Base-by-base conservation (phyloP, 805 yeast genomes). In the Barnettozyma sp. region DNA sequence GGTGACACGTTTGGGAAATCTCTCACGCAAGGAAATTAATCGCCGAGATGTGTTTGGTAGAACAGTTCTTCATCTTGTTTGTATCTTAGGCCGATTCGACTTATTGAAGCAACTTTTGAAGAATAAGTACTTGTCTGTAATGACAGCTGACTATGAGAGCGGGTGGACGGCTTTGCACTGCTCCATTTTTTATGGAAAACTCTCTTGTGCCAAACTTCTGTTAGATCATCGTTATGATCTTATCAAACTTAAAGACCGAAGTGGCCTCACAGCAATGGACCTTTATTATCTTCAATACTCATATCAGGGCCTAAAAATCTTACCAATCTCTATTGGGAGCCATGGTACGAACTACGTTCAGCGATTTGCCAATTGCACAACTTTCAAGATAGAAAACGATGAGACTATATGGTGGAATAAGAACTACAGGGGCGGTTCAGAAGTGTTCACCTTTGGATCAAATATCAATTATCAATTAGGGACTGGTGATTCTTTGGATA, bases 111-210 rank as follows among this genome's bases (percentile, higher is more conserved):
- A 61, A 16, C 44, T 82, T 7, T 55, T 81, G 26, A 65, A 63
- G 35, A 68, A 52, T 42, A 65, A 69, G 7, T 66, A 68, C 13
- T 50, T 71, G 16, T 74, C 76, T 35, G 45, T 68, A 2, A 46
- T 59, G 4, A 48, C 69, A 0, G 58, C 64, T 2, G 96, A 88
- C 55, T 63, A 62, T 35, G 96, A 87, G 56, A 84, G 74, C 51
- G 82, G 85, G 2, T 87, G 94, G 81, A 82, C 83, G 28, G 74
- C 85, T 18, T 62, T 88, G 20, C 96, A 88, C 55, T 71, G 76
- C 41, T 74, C 86, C 4, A 60, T 82, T 11, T 73, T 65, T 44
- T 60, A 71, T 42, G 82, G 76, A 22, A 65, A 79, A 36, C 58
- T 79, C 27, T 50, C 68, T 14, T 70, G 81, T 50, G 76, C 79